These are phyloP conservation scores for Diaporthe sp. DNA, from an alignment of 2,329 filamentous ascomycete species.

Conservation along the genomic window DNA sequence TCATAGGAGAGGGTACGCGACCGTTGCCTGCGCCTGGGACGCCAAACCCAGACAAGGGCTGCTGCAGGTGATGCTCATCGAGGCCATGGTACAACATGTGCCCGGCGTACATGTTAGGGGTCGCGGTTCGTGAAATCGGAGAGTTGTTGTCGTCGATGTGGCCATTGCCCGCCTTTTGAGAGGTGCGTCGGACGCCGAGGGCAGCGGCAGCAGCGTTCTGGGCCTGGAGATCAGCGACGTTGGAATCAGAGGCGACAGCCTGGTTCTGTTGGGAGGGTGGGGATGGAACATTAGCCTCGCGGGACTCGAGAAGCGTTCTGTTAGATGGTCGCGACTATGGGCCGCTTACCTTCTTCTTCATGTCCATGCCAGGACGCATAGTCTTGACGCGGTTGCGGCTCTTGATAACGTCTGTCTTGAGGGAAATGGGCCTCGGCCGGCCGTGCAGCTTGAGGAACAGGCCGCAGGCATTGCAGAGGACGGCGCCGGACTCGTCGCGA, in stretches of 20 bases:
- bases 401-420: slow-evolving; percentile 99
- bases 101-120: slow-evolving; percentile 79
- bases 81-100: slow-evolving; percentile 85
- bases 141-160: slow-evolving; percentile 81
- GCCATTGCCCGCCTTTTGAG: slow-evolving; percentile 78
- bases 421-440: slow-evolving; percentile 89
- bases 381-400: slow-evolving; percentile 98
- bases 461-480: slow-evolving; percentile 98
- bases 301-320: slow-evolving; percentile 24
- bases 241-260: slow-evolving; percentile 55
- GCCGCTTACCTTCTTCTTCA: slow-evolving; percentile 82
- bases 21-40: slow-evolving; percentile 63
- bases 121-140: slow-evolving; percentile 82
- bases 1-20: slow-evolving; percentile 60
- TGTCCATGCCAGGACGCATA: slow-evolving; percentile 78
- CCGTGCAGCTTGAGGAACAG: slow-evolving; percentile 97
- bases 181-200: slow-evolving; percentile 66
- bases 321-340: slow-evolving; percentile 25
- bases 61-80: slow-evolving; percentile 75
- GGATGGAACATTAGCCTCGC: slow-evolving; percentile 31
- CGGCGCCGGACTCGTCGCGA: slow-evolving; percentile 93
- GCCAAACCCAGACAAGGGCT: slow-evolving; percentile 61
- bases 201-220: slow-evolving; percentile 63
- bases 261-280: slow-evolving; percentile 46
- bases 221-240: slow-evolving; percentile 68